Base-by-base conservation (phyloP, 345 rosid genomes). In the Lepidium sativum region DNA sequence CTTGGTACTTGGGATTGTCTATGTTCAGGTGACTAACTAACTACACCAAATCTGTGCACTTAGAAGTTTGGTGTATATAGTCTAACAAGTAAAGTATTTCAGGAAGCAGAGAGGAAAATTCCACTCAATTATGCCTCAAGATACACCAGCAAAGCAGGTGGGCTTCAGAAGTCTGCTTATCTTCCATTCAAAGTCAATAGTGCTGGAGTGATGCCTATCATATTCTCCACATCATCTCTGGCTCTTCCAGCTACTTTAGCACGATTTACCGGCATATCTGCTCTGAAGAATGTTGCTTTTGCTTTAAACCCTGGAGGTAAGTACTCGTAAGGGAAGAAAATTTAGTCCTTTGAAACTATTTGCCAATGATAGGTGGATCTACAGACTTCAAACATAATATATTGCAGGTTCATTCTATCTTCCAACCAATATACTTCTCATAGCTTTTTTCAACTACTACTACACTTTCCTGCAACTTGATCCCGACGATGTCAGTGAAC, bases 71-170 rank as follows among this genome's bases (percentile, higher is more conserved):
- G 75, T 60, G 63, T 58, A 29, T 41, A 49, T 44, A 33, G 43
- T 43, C 47, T 60, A 61, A 54, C 63, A 37, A 59, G 69, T 76
- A 54, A 82, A 76, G 68, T 67, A 61, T 83, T 78, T 74, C 95
- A 90, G 97, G 99, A 94, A 82, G 99, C 99, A 45, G 99, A 94
- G 87, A 87, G 99, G 77, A 94, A 94, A 71, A 94, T 94, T 67
- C 97, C 99, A 3, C 81, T 90, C 50, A 94, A 94, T 68, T 94
- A 94, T 81, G 97, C 99, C 33, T 94, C 99, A 7, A 84, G 99
- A 79, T 94, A 88, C 67, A 73, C 77, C 43, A 87, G 94, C 78
- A 82, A 78, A 73, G 79, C 87, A 11, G 89, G 87, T 1, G 96
- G 97, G 65, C 97, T 82, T 64, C 83, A 90, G 76, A 85, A 84